Conservation (phyloP, 2,329 filamentous ascomycete species). For the Monilinia vaccinii-corymbosi region DNA sequence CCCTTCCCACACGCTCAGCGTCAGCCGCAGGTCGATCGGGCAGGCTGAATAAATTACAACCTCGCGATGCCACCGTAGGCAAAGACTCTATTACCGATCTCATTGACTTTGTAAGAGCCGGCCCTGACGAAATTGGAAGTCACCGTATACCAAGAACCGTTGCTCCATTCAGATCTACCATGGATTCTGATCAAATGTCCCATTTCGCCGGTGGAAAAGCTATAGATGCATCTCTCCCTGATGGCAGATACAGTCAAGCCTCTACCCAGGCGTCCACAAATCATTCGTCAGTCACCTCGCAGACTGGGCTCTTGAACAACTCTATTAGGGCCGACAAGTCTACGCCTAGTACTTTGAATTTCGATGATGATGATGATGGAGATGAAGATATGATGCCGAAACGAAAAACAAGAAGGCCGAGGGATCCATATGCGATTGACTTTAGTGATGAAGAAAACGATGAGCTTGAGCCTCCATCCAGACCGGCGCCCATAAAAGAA, state of each 20-base stretch:
- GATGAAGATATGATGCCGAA: slow-evolving; percentile 46
- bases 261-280: slow-evolving; percentile 12
- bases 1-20: slow-evolving; percentile 21
- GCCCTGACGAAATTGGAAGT: slow-evolving; percentile 51
- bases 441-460: slow-evolving; percentile 40
- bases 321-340: slow-evolving; percentile 30
- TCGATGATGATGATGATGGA: slow-evolving; percentile 22
- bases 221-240: slow-evolving; percentile 47
- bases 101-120: slow-evolving; percentile 90
- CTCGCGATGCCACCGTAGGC: slow-evolving; percentile 61
- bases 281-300: slow-evolving; percentile 52
- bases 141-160: slow-evolving; percentile 74
- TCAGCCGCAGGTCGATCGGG: slow-evolving; percentile 35
- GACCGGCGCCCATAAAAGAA: slow-evolving; percentile 32
- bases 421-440: slow-evolving; percentile 92
- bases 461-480: slow-evolving; percentile 22
- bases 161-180: slow-evolving; percentile 74
- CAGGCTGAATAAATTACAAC: slow-evolving; percentile 50
- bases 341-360: slow-evolving; percentile 12
- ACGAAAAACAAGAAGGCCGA: slow-evolving; percentile 67
- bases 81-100: slow-evolving; percentile 68
- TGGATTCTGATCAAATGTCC: slow-evolving; percentile 73
- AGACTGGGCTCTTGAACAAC: slow-evolving; percentile 54
- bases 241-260: slow-evolving; percentile 42
- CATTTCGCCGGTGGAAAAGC: slow-evolving; percentile 45